Evolutionary conservation across 2,329 filamentous ascomycete species (phyloP), one percentile per base, ranked within the genome.

Genomic region (Alternaria gaisen): DNA sequence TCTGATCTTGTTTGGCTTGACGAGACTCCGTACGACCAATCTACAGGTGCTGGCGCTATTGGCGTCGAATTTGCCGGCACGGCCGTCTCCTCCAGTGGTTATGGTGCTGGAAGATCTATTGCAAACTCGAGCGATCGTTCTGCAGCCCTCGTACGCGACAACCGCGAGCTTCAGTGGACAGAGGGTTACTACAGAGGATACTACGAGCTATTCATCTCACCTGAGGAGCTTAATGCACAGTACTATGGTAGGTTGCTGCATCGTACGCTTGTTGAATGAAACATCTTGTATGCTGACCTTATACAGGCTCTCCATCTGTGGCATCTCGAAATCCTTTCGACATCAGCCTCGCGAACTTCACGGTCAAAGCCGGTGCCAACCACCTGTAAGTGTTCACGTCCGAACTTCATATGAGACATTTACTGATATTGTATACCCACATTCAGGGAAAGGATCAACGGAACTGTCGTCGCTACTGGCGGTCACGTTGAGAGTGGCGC

Each of bases 141-240:
- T 20, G 61, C 62, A 18, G 63, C 66, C 3, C 51, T 72, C 3
- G 66, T 77, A 2, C 71, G 72, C 46, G 78, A 83, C 36, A 91
- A 91, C 72, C 77, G 80, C 2, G 88, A 89, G 74, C 79, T 92
- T 56, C 87, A 90, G 70, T 92, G 89, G 90, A 85, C 87, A 63
- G 90, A 92, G 63, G 79, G 87, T 1, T 92, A 90, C 74, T 92
- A 91, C 75, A 82, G 90, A 18, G 90, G 90, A 1, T 92, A 92
- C 76, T 91, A 87, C 63, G 84, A 90, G 70, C 79, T 92, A 50
- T 82, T 84, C 42, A 80, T 91, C 48, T 63, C 63, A 0, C 82
- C 85, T 11, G 80, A 88, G 11, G 77, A 83, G 53, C 81, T 90
- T 8, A 80, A 84, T 18, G 89, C 89, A 0, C 80, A 82, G 12